Conservation (phyloP, 148 eudicot genomes). For the Bassia scoparia region DNA sequence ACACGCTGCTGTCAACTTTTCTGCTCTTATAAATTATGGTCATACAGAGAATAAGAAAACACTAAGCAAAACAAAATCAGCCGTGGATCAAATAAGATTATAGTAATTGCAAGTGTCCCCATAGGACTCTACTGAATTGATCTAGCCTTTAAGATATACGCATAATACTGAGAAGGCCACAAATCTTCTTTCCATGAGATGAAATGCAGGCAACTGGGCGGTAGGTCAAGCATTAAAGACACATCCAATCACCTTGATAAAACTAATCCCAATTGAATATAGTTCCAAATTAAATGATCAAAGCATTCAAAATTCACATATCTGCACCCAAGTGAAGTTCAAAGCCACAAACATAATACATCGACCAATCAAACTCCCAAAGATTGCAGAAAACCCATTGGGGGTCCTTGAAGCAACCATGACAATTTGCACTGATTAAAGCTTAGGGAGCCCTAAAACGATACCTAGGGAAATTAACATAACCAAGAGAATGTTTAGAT, state of each 20-base stretch:
- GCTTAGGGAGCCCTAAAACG: neutral
- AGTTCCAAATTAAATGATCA: neutral
- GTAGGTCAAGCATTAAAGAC: neutral
- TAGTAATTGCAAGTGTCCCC: neutral
- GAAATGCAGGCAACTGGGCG: neutral
- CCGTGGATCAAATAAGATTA: neutral
- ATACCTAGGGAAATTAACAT: neutral
- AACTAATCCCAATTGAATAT: neutral
- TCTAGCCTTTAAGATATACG: too few relatives aligned
- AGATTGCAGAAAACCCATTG: too few relatives aligned
- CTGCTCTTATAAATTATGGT: neutral
- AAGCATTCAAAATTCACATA: neutral
- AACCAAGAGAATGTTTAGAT: neutral
- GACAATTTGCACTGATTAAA: neutral
- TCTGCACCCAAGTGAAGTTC: neutral
- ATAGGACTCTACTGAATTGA: neutral
- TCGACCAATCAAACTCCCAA: neutral
- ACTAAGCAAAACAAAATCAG: neutral
- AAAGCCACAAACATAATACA: neutral
- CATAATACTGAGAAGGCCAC: neutral
- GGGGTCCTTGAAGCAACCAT: neutral
- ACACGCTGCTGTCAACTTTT: neutral
- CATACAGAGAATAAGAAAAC: neutral
- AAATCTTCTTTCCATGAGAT: neutral
- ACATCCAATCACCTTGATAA: neutral